Base-by-base conservation (phyloP, 1,284 basidiomycete genomes). In the Heterobasidion irregulare region DNA sequence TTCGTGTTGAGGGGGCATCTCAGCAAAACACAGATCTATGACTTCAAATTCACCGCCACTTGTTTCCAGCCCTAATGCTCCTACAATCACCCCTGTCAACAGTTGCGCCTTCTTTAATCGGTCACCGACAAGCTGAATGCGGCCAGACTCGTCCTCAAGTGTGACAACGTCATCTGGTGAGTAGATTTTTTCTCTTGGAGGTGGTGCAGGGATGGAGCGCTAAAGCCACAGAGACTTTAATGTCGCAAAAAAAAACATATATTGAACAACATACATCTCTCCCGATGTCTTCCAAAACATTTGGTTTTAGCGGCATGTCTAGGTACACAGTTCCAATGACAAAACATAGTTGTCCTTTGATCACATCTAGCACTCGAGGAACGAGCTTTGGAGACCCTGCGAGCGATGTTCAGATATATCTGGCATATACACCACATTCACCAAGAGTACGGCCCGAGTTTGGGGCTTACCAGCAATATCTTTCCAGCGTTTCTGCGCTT, bases 281-380 rank as follows among this genome's bases (percentile, higher is more conserved):
- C 12, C 88, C 93, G 61, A 99, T 82, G 62, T 99, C 97, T 64
- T 95, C 89, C 55, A 99, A 79, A 12, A 99, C 92, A 64, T 98
- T 98, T 0, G 96, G 96, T 68, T 99, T 99, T 56, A 98, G 78
- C 4, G 92, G 92, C 97, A 99, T 98, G 59, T 97, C 91, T 81
- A 97, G 88, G 70, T 98, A 99, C 1, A 98, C 84, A 0, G 96
- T 99, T 2, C 96, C 96, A 56, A 97, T 77, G 58, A 99, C 82
- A 69, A 89, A 98, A 70, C 92, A 97, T 53, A 96, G 72, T 61
- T 90, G 77, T 0, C 87, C 87, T 63, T 92, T 90, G 52, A 85
- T 75, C 3, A 99, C 85, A 56, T 99, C 95, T 4, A 99, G 82
- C 6, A 98, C 91, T 38, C 94, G 80, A 15, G 87, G 82, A 19